Conservation (phyloP, 306 rosid species). For the Dalbergia cultrata region DNA sequence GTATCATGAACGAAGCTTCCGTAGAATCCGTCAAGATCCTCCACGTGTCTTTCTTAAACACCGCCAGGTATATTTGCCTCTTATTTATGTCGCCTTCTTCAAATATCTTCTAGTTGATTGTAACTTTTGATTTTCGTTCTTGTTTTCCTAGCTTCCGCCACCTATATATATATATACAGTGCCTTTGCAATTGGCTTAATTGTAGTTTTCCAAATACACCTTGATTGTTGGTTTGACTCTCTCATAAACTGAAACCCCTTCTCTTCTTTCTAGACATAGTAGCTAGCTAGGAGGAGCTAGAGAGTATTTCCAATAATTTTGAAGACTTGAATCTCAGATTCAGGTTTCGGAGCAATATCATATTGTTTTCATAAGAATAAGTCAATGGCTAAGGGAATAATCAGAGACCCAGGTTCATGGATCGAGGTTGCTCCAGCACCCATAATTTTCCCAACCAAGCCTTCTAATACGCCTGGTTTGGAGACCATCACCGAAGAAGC, state of each 20-base stretch:
- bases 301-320: background rate
- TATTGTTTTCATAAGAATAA: background rate
- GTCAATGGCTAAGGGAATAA: slow-evolving; percentile 54
- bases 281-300: slow-evolving; percentile 36
- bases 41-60: slow-evolving; percentile 46
- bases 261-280: slow-evolving; percentile 54
- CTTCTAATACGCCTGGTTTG: slow-evolving; percentile 62
- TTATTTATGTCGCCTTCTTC: slow-evolving; percentile 14
- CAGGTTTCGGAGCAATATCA: background rate
- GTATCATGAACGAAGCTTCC: slow-evolving; percentile 17
- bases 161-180: slow-evolving; percentile 23
- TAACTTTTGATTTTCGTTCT: background rate
- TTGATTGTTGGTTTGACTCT: slow-evolving; percentile 11
- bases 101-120: slow-evolving; percentile 29
- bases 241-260: slow-evolving; percentile 27
- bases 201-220: background rate
- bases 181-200: background rate
- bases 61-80: background rate
- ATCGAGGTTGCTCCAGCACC: slow-evolving; percentile 67
- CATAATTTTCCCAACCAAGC: slow-evolving; percentile 52
- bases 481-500: slow-evolving; percentile 66
- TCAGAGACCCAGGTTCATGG: slow-evolving; percentile 54
- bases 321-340: background rate
- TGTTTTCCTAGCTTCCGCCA: background rate
- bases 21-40: slow-evolving; percentile 2